A percentile compares a stretch with the other conserved stretches of the same genome.
These are phyloP conservation scores for Mallotus nudiflorus DNA, from an alignment of 345 rosid species.

Conservation along the genomic window DNA sequence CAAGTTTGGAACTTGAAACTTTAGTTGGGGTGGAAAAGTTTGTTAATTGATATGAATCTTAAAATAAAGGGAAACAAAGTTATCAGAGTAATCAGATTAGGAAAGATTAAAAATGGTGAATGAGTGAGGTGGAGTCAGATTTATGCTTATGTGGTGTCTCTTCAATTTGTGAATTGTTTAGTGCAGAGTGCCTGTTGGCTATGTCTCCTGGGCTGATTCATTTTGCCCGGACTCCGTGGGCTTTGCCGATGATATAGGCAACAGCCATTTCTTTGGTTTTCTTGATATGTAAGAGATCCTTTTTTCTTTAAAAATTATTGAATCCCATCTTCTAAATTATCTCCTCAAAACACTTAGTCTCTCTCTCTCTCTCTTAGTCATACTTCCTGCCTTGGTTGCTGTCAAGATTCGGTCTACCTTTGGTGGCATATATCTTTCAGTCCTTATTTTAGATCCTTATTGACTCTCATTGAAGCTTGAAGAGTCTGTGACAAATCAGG, in stretches of 20 bases:
- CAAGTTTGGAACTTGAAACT: constrained; percentile 66
- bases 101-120: constrained; percentile 28
- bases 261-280: constrained; percentile 50
- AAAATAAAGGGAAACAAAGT: constrained; percentile 30
- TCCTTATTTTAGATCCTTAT: constrained; percentile 45
- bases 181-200: constrained; percentile 44
- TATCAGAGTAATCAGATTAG: constrained; percentile 31
- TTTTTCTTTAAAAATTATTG: constrained; percentile 36
- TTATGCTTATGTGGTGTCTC: constrained; percentile 47
- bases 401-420: constrained; percentile 56
- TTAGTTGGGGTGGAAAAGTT: constrained; percentile 28
- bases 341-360: constrained; percentile 14
- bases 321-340: constrained; percentile 28
- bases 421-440: constrained; percentile 34
- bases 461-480: constrained; percentile 43
- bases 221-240: constrained; percentile 58
- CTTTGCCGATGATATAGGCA: constrained; percentile 59
- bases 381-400: constrained; percentile 47
- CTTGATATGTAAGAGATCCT: constrained; percentile 54
- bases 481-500: constrained; percentile 40
- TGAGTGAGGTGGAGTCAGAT: constrained; percentile 48
- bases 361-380: constrained; percentile 28
- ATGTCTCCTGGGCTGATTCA: constrained; percentile 56
- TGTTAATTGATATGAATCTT: constrained; percentile 31
- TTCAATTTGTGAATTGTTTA: constrained; percentile 48